Conservation (phyloP, 2,329 filamentous ascomycete species). For the Claviceps sp. region DNA sequence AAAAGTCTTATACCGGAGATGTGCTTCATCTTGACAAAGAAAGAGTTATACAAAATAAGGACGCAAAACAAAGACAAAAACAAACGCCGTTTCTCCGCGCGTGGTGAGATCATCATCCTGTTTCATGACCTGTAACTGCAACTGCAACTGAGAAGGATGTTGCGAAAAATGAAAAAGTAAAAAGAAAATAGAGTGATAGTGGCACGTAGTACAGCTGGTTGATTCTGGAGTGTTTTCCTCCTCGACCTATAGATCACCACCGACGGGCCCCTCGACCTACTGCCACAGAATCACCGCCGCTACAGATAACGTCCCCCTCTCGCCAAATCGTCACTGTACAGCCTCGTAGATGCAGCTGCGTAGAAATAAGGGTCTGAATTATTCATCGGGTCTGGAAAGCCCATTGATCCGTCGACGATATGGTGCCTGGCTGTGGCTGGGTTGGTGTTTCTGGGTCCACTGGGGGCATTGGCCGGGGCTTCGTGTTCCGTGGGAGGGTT, state of each 20-base stretch:
- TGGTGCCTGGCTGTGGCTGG: conserved; percentile 19
- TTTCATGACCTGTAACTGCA: too few species aligned
- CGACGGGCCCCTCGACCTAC: conserved; percentile 6
- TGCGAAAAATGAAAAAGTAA: neutral
- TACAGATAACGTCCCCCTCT: conserved; percentile 6
- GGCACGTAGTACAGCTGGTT: too few species aligned
- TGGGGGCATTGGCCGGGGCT: conserved; percentile 19
- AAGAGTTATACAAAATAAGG: too few species aligned
- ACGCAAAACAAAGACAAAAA: too few species aligned
- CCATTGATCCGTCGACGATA: conserved; percentile 39
- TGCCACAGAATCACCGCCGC: conserved; percentile 14
- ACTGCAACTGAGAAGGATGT: too few species aligned
- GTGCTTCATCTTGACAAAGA: too few species aligned
- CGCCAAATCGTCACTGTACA: conserved; percentile 41
- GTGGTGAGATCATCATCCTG: too few species aligned
- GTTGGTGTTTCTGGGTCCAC: conserved; percentile 15
- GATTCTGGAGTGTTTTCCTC: too few species aligned
- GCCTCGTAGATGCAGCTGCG: conserved; percentile 20
- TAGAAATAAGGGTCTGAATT: conserved; percentile 10
- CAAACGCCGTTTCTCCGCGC: too few species aligned
- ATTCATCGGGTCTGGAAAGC: conserved; percentile 38
- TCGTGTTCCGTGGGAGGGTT: conserved; percentile 13
- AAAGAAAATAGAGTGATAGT: neutral
- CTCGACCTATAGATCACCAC: neutral
- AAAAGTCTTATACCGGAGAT: too few species aligned